Conservation (phyloP, 2,329 filamentous ascomycete genomes). For the Colletotrichum sublineola region DNA sequence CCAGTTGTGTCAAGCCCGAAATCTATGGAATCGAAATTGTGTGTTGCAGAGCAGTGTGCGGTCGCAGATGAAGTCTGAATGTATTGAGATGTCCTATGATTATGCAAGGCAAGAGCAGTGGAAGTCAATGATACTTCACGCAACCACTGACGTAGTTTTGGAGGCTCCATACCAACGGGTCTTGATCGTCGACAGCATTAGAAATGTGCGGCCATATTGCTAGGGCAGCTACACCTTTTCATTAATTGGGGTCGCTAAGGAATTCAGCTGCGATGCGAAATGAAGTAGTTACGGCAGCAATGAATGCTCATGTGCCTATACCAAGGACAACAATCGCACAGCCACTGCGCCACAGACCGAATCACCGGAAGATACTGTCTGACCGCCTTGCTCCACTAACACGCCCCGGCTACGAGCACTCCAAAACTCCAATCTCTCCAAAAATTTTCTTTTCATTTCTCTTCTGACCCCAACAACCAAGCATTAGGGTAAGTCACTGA, state of each 20-base stretch:
- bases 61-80: not conserved
- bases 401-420: not conserved
- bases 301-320: not conserved
- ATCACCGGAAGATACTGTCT: not conserved
- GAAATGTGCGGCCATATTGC: not conserved
- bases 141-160: not conserved
- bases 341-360: conserved; percentile 3
- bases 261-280: not conserved
- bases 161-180: not conserved
- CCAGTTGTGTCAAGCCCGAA: not conserved
- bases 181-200: not conserved
- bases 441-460: conserved; percentile 41
- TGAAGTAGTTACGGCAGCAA: not conserved
- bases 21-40: no score
- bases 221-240: not conserved
- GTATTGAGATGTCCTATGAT: not conserved
- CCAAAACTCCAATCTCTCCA: conserved; percentile 18
- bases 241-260: not conserved
- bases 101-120: not conserved
- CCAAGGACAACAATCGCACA: not conserved
- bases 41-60: not conserved
- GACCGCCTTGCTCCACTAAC: conserved; percentile 20
- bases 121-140: not conserved
- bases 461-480: conserved; percentile 18
- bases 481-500: conserved; percentile 42